Evolutionary conservation across 768 basidiomycete genomes (phyloP), one percentile per base, ranked within the genome.

Genomic region (Lactarius deliciosus): DNA sequence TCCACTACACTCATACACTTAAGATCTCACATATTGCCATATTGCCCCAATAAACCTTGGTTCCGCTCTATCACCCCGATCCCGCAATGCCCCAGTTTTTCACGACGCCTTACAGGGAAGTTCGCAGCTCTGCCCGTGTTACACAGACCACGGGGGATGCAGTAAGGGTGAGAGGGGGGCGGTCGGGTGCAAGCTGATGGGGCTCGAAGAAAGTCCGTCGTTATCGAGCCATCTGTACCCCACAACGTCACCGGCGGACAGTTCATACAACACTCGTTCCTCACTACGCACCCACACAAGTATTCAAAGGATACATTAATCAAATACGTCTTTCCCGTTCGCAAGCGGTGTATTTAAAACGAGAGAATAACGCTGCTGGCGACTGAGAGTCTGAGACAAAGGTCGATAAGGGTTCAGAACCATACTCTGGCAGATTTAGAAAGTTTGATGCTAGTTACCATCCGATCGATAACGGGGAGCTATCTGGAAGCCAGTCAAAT

Each of bases 381-480:
- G 38, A 38, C 22, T 10, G 7, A 32, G 43, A 40, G n/a, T 18
- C 60, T 22, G 28, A 22, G 47, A 25, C 4, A 15, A 25, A 53
- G 1, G 45, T 62, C 1, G 38, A 61, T 57, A 66, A 66, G 22
- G n/a, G 13, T 3, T 25, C 50, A 61, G 40, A 11, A 57, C 61
- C 11, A 65, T 38, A 47, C 60, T 50, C 38, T 40, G 61, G 36
- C 18, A 30, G 38, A 13, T 50, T 40, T 55, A 30, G 40, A 53
- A 64, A 60, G 50, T 40, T 64, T 60, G 64, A 65, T 60, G 47
- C 64, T 43, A 34, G n/a, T 36, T 15, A 25, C 25, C n/a, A 38
- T 55, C 43, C 38, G 30, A 64, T 60, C 66, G 63, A 68, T 68
- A 68, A 64, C 56, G 58, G 41, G 47, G 11, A 36, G 6, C 3